Evolutionary conservation across 2,329 filamentous ascomycete genomes (phyloP).

Genomic region (Apiospora saccharicola): DNA sequence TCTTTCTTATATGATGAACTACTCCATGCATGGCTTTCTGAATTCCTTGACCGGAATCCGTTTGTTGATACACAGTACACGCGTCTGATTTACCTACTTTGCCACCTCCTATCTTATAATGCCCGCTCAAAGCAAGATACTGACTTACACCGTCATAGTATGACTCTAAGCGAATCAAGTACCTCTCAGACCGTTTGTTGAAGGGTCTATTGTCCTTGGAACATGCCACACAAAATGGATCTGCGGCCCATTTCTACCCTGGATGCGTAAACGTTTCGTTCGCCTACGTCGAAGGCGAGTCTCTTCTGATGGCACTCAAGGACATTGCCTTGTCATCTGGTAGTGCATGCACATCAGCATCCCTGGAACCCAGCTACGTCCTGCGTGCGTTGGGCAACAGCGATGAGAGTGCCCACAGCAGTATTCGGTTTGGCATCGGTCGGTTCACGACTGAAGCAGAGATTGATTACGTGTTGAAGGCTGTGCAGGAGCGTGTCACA

Average conservation of each 20-base stretch:
- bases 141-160: conserved; percentile 68
- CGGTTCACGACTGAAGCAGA: conserved; percentile 94
- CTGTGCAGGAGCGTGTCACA: conserved; percentile 86
- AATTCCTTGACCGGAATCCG: conserved; percentile 70
- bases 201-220: conserved; percentile 87
- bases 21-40: conserved; percentile 93
- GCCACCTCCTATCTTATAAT: not conserved
- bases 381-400: conserved; percentile 93
- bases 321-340: conserved; percentile 97
- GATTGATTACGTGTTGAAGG: conserved; percentile 97
- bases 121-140: not conserved
- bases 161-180: conserved; percentile 83
- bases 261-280: conserved; percentile 99
- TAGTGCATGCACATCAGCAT: conserved; percentile 96
- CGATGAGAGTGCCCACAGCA: conserved; percentile 96
- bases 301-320: conserved; percentile 96
- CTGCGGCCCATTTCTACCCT: conserved; percentile 83
- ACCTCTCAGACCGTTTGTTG: conserved; percentile 82
- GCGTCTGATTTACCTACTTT: conserved; percentile 61
- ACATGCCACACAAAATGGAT: conserved; percentile 91
- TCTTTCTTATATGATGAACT: conserved; percentile 72
- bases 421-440: conserved; percentile 96
- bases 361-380: conserved; percentile 95
- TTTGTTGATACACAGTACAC: conserved; percentile 71
- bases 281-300: conserved; percentile 97